Base-by-base conservation (phyloP, 179 eudicot species). In the Nepenthes alata region DNA sequence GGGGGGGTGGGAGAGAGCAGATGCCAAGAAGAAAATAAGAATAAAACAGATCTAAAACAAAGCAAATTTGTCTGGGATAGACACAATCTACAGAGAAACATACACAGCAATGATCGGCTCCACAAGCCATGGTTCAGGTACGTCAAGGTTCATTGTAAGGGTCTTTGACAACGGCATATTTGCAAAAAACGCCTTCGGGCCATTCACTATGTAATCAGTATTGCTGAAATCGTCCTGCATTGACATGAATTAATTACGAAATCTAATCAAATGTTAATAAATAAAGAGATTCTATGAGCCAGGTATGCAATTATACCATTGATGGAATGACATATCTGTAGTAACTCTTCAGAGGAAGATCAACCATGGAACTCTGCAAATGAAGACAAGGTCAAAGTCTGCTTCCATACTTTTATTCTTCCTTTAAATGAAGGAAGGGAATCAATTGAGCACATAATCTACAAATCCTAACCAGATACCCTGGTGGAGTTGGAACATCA, bases 131-230 rank as follows among this genome's bases (percentile, higher is more conserved):
- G 96, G 87, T 73, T 89, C 98, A 60, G 98, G 98, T 57, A 91
- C 98, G 79, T 91, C 98, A 76, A 91, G 95, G 84, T 89, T 91
- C 98, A 91, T 91, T 67, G 98, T 91, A 61, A 91, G 85, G n/a
- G 98, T 91, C 70, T 91, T 89, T 13, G 95, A 81, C 38, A 86
- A 77, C 45, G 98, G 98, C 98, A 91, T 91, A 67, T 91, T 89
- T 50, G 98, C 91, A 67, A 91, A 89, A 75, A 91, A 85, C 60
- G 98, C 98, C 80, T 86, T 91, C 12, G 96, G 98, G 60, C 98
- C 98, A 77, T 78, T 64, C 48, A 91, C 86, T 35, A 85, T 74
- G 55, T 73, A 69, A 76, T 91, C 98, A 64, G 73, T 80, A 51
- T 77, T 73, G 77, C 98, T 86, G 68, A 91, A 91, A 73, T 91